Percentiles rank a stretch among this genome's conserved stretches.
Evolutionary conservation across 2,329 filamentous ascomycete genomes (phyloP).

Genomic region (Stemphylium lycopersici): DNA sequence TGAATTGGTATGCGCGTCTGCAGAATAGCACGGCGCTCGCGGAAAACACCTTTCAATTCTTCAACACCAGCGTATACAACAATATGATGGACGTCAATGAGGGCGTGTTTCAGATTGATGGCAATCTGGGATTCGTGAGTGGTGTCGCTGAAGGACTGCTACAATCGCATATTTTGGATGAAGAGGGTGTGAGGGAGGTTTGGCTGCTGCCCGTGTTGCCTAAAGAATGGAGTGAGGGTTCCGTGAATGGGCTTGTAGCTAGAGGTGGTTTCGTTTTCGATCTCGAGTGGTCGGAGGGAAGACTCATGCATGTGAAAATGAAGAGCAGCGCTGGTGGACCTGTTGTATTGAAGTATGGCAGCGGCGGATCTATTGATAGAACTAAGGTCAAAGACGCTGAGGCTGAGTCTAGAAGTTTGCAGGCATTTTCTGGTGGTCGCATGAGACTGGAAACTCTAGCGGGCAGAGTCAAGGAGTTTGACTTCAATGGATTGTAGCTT

Average conservation of each 20-base stretch:
- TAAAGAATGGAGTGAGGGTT: constrained; percentile 16
- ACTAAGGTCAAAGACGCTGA: neutral
- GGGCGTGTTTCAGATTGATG: constrained; percentile 41
- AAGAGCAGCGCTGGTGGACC: constrained; percentile 9
- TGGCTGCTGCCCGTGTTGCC: constrained; percentile 19
- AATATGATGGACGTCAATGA: constrained; percentile 18
- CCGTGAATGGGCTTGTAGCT: constrained; percentile 20
- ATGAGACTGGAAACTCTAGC: constrained; percentile 1
- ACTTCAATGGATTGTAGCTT: neutral
- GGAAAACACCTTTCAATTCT: constrained; percentile 41
- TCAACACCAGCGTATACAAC: constrained; percentile 13
- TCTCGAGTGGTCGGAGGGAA: constrained; percentile 20
- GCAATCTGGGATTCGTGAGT: constrained; percentile 58
- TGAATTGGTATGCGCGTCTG: constrained; percentile 58
- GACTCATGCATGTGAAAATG: constrained; percentile 26
- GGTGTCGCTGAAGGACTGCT: constrained; percentile 56
- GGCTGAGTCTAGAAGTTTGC: neutral
- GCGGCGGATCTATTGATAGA: neutral
- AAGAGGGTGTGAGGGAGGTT: constrained; percentile 7
- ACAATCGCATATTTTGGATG: constrained; percentile 36
- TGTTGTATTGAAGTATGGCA: constrained; percentile 5
- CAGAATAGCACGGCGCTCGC: constrained; percentile 38
- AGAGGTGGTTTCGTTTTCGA: constrained; percentile 27
- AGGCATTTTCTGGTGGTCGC: neutral
- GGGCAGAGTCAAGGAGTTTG: neutral